These are phyloP conservation scores for Cairneyella variabilis DNA, from an alignment of 495 filamentous ascomycete species.

Conservation along the genomic window DNA sequence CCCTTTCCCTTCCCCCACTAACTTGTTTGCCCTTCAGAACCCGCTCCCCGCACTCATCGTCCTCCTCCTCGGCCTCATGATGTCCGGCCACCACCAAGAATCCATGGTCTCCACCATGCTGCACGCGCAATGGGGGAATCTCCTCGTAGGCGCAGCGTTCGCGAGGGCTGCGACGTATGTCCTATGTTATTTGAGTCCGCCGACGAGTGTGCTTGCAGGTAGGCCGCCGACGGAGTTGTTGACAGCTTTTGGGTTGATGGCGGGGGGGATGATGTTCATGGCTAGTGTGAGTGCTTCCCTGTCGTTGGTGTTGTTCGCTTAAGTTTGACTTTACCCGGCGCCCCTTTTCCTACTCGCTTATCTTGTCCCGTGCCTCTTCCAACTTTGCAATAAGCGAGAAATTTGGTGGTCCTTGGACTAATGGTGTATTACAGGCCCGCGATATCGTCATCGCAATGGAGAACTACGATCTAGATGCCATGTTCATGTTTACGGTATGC, in stretches of 20 bases:
- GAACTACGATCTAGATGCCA: conserved; percentile 65
- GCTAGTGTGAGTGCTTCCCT: conserved; percentile 60
- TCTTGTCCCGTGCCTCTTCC: no score
- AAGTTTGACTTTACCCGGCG: not conserved
- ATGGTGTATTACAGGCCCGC: conserved; percentile 43
- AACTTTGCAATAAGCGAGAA: no score
- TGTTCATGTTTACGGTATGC: conserved; percentile 91
- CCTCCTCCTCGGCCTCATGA: conserved; percentile 84
- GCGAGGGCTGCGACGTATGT: conserved; percentile 79
- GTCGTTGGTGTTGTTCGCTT: not conserved
- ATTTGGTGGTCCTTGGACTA: no score
- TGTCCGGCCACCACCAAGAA: conserved; percentile 85
- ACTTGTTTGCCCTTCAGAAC: no score
- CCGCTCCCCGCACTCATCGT: conserved; percentile 86
- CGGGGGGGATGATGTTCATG: conserved; percentile 92
- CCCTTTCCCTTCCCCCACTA: no score
- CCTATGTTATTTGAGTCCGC: conserved; percentile 74
- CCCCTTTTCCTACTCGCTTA: no score
- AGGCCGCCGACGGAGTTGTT: conserved; percentile 90
- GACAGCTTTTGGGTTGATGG: conserved; percentile 78
- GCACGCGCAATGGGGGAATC: conserved; percentile 89
- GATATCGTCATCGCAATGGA: conserved; percentile 78
- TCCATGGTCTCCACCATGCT: conserved; percentile 87
- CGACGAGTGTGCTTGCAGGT: conserved; percentile 75
- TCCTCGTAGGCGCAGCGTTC: conserved; percentile 77